phyloP scores from a whole-genome alignment of 2,329 filamentous ascomycete species.

The Ascochyta clinopodiicola region DNA sequence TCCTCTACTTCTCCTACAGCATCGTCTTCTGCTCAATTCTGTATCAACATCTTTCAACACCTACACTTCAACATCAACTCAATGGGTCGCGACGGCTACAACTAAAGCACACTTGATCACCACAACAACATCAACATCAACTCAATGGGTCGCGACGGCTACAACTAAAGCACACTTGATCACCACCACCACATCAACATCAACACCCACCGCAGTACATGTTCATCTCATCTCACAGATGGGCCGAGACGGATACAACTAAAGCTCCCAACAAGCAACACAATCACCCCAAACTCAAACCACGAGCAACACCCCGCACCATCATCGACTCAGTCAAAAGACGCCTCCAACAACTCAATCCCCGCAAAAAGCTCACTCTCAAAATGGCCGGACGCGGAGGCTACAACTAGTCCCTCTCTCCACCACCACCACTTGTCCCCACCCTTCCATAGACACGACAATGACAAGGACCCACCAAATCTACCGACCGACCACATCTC shows the following conservation, averaged over 20 bases:
- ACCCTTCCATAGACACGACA: background rate
- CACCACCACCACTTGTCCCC: background rate
- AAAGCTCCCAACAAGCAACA: conserved; percentile 18
- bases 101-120: conserved; percentile 13
- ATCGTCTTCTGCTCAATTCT: background rate
- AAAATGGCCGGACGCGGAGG: conserved; percentile 44
- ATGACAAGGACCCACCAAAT: background rate
- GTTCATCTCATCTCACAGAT: conserved; percentile 35
- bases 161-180: conserved; percentile 25
- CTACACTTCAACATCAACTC: background rate
- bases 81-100: conserved; percentile 46
- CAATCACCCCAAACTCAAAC: conserved; percentile 1
- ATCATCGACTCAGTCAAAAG: conserved; percentile 21
- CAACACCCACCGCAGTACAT: background rate
- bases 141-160: conserved; percentile 43
- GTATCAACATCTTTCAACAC: background rate
- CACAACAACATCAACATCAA: background rate
- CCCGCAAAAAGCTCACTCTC: conserved; percentile 17
- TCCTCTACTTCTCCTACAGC: background rate
- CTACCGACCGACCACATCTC: background rate
- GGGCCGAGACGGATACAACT: conserved; percentile 52
- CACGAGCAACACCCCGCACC: background rate
- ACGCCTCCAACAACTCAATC: conserved; percentile 17
- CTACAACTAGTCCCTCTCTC: conserved; percentile 34
- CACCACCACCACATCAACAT: background rate